These are phyloP conservation scores for Passalora sequoiae DNA, from an alignment of 2,329 filamentous ascomycete species.

Conservation along the genomic window DNA sequence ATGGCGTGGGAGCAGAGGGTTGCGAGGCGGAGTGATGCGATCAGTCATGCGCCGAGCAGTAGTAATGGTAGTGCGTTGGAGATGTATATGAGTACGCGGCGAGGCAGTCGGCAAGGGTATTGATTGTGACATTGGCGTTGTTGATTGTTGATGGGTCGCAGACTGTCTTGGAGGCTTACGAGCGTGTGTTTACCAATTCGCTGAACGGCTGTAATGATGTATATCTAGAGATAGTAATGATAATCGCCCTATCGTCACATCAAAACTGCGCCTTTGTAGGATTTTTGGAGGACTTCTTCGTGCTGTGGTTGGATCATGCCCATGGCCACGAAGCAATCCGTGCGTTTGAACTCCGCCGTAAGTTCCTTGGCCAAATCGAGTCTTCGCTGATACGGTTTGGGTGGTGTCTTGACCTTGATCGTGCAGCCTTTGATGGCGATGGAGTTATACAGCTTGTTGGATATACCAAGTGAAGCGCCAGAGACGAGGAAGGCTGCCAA, in stretches of 20 bases:
- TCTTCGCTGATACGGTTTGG: slow-evolving; percentile 33
- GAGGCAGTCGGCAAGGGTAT: slow-evolving; percentile 13
- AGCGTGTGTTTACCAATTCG: not conserved
- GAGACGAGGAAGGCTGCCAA: slow-evolving; percentile 50
- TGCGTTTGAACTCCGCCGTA: slow-evolving; percentile 33
- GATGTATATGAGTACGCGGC: slow-evolving; percentile 31
- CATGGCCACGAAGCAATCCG: slow-evolving; percentile 37
- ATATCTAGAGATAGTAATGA: slow-evolving; percentile 7
- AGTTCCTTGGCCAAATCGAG: slow-evolving; percentile 38
- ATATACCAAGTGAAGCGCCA: slow-evolving; percentile 50
- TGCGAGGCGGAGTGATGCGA: slow-evolving; percentile 27
- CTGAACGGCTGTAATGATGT: slow-evolving; percentile 9
- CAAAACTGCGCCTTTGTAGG: slow-evolving; percentile 9
- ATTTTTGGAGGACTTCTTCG: slow-evolving; percentile 5
- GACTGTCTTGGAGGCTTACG: not conserved
- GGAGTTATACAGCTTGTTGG: slow-evolving; percentile 47
- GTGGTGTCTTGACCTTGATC: slow-evolving; percentile 25
- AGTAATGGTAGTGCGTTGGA: slow-evolving; percentile 34
- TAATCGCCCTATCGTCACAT: slow-evolving; percentile 11
- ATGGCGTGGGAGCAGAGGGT: slow-evolving; percentile 31
- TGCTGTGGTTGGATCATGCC: slow-evolving; percentile 33
- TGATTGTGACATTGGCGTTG: not conserved
- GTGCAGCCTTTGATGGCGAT: slow-evolving; percentile 50
- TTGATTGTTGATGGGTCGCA: slow-evolving; percentile 1
- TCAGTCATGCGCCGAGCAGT: slow-evolving; percentile 23